Evolutionary conservation across 768 basidiomycete genomes (phyloP), one percentile per base, ranked within the genome.

Genomic region (Lactarius pseudohatsudake): DNA sequence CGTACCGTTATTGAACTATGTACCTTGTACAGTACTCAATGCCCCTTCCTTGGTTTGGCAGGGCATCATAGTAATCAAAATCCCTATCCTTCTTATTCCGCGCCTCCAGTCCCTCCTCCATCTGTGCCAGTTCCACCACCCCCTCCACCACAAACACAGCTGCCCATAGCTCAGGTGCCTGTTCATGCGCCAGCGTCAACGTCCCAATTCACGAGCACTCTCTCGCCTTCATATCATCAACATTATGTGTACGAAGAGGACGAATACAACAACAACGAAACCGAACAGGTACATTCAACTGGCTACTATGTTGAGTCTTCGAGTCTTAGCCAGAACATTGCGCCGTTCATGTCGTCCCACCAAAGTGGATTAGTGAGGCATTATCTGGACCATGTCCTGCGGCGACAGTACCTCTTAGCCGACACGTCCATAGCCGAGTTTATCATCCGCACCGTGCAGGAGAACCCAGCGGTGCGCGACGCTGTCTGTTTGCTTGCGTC

Each of bases 21-120:
- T 85, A 71, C 77, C 79, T 83, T 85, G 85, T 86, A 86, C 82
- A 82, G 80, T 84, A 79, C 85, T 88, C 84, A 87, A 86, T 80
- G 78, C 77, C 81, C 47, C 81, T 64, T 81, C 77, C 75, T 62
- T 66, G 50, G 38, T 79, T 79, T 81, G 78, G 77, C 81, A 85
- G 84, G 82, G 83, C 71, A 67, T 64, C 66, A 64, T 69, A 69
- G 65, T 63, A 65, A 72, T 70, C 70, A 59, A 71, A 71, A 70
- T 64, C 64, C 67, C 58, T 68, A 67, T 65, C 55, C 57, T 65
- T 72, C 67, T 59, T 71, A 68, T 59, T 66, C 66, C 67, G 47
- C 58, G 26, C 64, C 66, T 53, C 59, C 67, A 56, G 57, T 43
- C 32, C 58, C 59, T 53, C 50, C 50, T 22, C 50, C 50, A 7